These are phyloP conservation scores for Echium plantagineum DNA, from an alignment of 257 asterid genomes.

Conservation along the genomic window DNA sequence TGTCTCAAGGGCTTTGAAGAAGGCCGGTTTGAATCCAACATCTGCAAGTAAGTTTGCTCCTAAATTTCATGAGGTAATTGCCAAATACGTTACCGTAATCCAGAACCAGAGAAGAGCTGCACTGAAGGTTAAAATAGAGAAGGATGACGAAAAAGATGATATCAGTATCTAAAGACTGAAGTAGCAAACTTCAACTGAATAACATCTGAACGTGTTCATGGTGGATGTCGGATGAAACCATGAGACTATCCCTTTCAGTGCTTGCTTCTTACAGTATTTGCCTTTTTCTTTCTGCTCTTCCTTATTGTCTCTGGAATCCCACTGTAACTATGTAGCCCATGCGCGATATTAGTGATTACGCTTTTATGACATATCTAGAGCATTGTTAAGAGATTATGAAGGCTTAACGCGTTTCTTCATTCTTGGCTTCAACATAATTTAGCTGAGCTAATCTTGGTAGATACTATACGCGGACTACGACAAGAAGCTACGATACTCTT, in stretches of 20 bases:
- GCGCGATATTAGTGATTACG: too few relatives aligned
- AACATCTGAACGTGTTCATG: background rate
- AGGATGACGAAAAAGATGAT: conserved; percentile 33
- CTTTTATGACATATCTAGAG: too few relatives aligned
- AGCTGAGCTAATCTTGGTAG: too few relatives aligned
- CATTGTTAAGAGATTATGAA: too few relatives aligned
- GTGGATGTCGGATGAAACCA: background rate
- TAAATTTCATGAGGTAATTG: conserved; percentile 56
- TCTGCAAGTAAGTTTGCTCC: conserved; percentile 76
- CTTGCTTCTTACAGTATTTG: background rate
- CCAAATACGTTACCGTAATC: conserved; percentile 61
- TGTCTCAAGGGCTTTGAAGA: conserved; percentile 74
- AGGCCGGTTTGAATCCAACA: conserved; percentile 56
- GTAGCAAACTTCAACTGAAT: background rate
- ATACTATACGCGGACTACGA: too few relatives aligned
- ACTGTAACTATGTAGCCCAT: too few relatives aligned
- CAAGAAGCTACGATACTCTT: too few relatives aligned
- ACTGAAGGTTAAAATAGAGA: conserved; percentile 31
- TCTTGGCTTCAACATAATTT: too few relatives aligned
- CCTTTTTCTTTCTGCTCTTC: background rate
- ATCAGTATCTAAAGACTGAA: conserved; percentile 27
- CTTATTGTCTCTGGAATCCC: too few relatives aligned
- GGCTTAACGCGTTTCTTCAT: too few relatives aligned
- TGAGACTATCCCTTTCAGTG: background rate
- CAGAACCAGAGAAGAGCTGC: conserved; percentile 66